Conservation (phyloP, 2,329 filamentous ascomycete species). For the Cadophora gregata region DNA sequence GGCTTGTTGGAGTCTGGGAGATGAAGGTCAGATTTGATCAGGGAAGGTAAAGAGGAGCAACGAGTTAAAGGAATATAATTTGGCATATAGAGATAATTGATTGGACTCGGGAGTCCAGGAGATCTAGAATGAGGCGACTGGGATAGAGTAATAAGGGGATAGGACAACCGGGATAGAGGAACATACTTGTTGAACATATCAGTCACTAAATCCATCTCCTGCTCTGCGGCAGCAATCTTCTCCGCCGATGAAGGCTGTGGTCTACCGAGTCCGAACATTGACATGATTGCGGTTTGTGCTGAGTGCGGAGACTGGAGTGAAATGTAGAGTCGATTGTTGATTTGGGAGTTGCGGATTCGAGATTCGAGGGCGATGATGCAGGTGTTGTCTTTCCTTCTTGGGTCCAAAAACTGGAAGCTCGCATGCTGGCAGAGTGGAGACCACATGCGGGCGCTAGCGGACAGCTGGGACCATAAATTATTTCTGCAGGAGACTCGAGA, state of each 20-base stretch:
- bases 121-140: conserved; percentile 13
- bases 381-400: not conserved
- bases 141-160: conserved; percentile 2
- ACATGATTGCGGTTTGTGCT: conserved; percentile 57
- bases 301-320: not conserved
- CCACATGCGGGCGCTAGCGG: conserved; percentile 32
- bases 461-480: conserved; percentile 23
- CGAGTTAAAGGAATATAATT: too few relatives aligned
- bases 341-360: conserved; percentile 9
- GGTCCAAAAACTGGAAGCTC: conserved; percentile 36
- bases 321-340: not conserved
- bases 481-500: conserved; percentile 19
- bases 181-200: conserved; percentile 97
- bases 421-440: not conserved
- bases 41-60: too few relatives aligned
- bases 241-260: conserved; percentile 92
- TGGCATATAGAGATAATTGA: too few relatives aligned
- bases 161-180: conserved; percentile 12
- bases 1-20: conserved; percentile 76
- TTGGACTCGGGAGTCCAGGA: too few relatives aligned
- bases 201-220: conserved; percentile 95
- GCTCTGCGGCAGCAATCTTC: conserved; percentile 96
- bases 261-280: conserved; percentile 73
- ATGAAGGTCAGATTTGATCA: conserved; percentile 14
- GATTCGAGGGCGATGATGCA: conserved; percentile 22